A percentile compares a stretch with the other conserved stretches of the same genome.
Evolutionary conservation across 2,329 filamentous ascomycete genomes (phyloP).

Genomic region (Bipolaris bicolor): DNA sequence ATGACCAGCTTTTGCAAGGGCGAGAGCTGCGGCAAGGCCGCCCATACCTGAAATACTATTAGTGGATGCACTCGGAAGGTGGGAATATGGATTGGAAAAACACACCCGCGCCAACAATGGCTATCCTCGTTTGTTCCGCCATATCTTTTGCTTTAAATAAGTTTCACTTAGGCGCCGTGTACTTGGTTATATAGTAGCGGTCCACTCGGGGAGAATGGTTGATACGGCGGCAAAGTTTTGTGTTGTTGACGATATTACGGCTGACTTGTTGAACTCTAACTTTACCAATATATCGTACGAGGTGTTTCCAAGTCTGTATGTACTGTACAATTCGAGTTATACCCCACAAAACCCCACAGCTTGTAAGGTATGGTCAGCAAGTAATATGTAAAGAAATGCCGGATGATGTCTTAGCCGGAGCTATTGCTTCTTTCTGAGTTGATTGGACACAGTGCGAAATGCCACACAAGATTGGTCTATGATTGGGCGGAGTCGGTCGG

Average conservation of each 20-base stretch:
- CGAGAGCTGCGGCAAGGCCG: constrained; percentile 72
- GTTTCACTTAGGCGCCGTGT: neutral
- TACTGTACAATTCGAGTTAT: neutral
- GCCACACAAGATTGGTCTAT: neutral
- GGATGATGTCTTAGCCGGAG: constrained; percentile 15
- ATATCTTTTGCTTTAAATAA: constrained; percentile 18
- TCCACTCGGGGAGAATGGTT: neutral
- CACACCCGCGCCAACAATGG: constrained; percentile 43
- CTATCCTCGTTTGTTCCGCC: constrained; percentile 41
- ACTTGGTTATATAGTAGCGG: no score
- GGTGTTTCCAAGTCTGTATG: neutral
- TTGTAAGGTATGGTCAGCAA: constrained; percentile 6
- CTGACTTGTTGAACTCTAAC: neutral
- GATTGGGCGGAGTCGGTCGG: neutral
- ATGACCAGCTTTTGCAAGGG: constrained; percentile 78
- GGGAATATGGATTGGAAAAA: neutral
- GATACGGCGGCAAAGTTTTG: neutral
- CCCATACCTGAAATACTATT: constrained; percentile 70
- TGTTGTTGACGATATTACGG: neutral
- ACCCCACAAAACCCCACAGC: constrained; percentile 4
- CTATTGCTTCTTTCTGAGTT: neutral
- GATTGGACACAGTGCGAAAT: neutral
- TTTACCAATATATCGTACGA: neutral
- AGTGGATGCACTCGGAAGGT: constrained; percentile 7
- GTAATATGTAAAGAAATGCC: constrained; percentile 1